Conservation (phyloP, 2,329 filamentous ascomycete genomes). For the Cladosporium sp. region DNA sequence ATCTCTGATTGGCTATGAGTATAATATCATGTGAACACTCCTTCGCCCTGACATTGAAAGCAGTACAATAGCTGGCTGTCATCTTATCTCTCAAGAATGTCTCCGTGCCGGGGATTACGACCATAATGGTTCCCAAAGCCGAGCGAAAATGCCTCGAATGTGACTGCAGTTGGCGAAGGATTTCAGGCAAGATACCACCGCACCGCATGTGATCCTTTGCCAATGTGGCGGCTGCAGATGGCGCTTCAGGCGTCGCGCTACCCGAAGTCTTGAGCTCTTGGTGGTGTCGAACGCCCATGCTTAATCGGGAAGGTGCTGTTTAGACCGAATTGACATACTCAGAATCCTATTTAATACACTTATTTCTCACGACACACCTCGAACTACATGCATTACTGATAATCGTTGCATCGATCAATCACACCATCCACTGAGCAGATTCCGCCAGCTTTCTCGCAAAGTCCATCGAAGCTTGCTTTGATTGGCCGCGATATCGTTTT, state of each 20-base stretch:
- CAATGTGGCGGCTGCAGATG: background rate
- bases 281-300: background rate
- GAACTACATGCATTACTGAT: background rate
- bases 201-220: background rate
- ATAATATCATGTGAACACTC: background rate
- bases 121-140: background rate
- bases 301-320: constrained; percentile 1
- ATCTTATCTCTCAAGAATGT: background rate
- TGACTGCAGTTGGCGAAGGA: background rate
- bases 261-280: constrained; percentile 4
- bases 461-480: constrained; percentile 8
- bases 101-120: background rate
- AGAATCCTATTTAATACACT: background rate
- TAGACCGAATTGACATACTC: background rate
- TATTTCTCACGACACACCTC: background rate
- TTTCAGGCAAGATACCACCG: background rate
- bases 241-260: background rate
- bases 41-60: background rate
- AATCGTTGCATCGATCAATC: background rate
- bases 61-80: background rate
- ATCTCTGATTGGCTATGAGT: background rate
- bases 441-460: background rate
- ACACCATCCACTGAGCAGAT: background rate
- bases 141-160: background rate
- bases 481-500: constrained; percentile 15